Conservation (phyloP, 495 filamentous ascomycete genomes). For the Annulohypoxylon bovei region DNA sequence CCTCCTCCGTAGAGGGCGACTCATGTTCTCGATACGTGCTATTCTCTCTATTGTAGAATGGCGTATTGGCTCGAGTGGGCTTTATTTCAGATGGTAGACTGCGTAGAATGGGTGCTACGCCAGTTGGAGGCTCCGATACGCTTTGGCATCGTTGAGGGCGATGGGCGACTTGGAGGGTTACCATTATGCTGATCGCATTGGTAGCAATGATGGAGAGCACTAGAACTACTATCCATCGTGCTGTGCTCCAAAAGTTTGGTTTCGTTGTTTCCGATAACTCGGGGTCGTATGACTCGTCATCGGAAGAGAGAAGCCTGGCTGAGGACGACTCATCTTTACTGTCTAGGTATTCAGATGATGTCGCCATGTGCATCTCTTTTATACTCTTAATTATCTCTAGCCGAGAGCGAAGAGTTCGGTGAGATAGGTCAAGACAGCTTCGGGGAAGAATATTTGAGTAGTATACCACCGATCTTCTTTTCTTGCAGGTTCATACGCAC, state of each 20-base stretch:
- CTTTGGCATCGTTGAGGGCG: constrained; percentile 7
- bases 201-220: constrained; percentile 5
- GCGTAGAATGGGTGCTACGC: constrained; percentile 15
- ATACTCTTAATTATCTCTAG: background rate
- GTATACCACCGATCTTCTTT: background rate
- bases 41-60: constrained; percentile 27
- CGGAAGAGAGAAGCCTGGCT: constrained; percentile 5
- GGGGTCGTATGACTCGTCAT: constrained; percentile 1
- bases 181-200: constrained; percentile 10
- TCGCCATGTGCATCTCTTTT: background rate
- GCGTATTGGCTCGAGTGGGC: constrained; percentile 14
- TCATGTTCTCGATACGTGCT: constrained; percentile 29
- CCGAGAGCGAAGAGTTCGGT: background rate
- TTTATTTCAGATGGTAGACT: constrained; percentile 2
- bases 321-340: constrained; percentile 23
- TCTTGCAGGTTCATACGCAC: background rate
- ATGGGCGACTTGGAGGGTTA: background rate
- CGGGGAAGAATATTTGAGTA: background rate
- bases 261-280: background rate
- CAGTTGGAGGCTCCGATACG: constrained; percentile 20
- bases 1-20: constrained; percentile 22
- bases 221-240: constrained; percentile 1
- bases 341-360: constrained; percentile 14
- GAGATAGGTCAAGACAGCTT: background rate
- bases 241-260: background rate